Conservation (phyloP, 805 yeast genomes). For the Yamadazyma sp. region DNA sequence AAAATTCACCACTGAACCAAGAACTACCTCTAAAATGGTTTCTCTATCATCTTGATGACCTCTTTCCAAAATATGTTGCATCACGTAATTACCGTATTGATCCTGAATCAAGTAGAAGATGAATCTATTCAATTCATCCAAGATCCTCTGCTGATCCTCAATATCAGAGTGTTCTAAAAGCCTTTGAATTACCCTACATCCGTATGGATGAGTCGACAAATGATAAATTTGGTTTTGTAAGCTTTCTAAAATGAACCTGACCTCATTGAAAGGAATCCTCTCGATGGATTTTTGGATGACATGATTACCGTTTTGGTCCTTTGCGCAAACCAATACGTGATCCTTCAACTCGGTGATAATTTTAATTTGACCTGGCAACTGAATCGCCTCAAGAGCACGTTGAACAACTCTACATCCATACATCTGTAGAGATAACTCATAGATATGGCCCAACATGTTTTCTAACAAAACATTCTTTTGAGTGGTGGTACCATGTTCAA, state of each 20-base stretch:
- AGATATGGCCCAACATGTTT: slow-evolving; percentile 71
- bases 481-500: slow-evolving; percentile 73
- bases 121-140: slow-evolving; percentile 70
- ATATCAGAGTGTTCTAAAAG: slow-evolving; percentile 73
- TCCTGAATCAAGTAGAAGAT: slow-evolving; percentile 82
- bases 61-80: slow-evolving; percentile 89
- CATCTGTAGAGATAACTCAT: slow-evolving; percentile 84
- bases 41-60: slow-evolving; percentile 66
- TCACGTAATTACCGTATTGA: slow-evolving; percentile 96
- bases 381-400: slow-evolving; percentile 78
- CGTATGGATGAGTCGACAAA: slow-evolving; percentile 92
- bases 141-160: slow-evolving; percentile 63
- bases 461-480: slow-evolving; percentile 71
- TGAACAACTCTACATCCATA: slow-evolving; percentile 98
- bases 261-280: slow-evolving; percentile 66
- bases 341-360: slow-evolving; percentile 70
- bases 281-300: slow-evolving; percentile 96
- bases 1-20: slow-evolving; percentile 70
- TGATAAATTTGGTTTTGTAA: slow-evolving; percentile 74
- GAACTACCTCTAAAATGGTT: slow-evolving; percentile 64
- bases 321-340: slow-evolving; percentile 58
- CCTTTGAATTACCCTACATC: slow-evolving; percentile 95
- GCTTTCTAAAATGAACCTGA: slow-evolving; percentile 71
- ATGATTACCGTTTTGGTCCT: slow-evolving; percentile 97
- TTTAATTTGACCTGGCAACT: slow-evolving; percentile 59